A percentile compares a stretch with the other conserved stretches of the same genome.
phyloP scores from a whole-genome alignment of 352 stramenopile genomes.

The Plasmopara muralis region DNA sequence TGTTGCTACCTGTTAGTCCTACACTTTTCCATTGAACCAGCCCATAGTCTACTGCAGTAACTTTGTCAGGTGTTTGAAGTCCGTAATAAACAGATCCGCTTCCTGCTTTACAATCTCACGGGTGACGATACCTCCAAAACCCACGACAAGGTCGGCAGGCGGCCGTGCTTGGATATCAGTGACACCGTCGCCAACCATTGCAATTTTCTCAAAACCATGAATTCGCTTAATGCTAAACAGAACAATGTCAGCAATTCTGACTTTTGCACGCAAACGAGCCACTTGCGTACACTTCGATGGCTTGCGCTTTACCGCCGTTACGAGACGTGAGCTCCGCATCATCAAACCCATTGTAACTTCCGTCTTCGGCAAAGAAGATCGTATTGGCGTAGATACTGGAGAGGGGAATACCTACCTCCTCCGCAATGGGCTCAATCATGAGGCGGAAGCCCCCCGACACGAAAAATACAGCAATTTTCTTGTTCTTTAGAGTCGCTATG shows the following conservation, averaged over 20 bases:
- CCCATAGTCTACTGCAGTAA: conserved; percentile 27
- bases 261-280: not conserved
- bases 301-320: conserved; percentile 73
- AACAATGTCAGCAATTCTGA: conserved; percentile 11
- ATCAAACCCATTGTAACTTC: conserved; percentile 93
- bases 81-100: conserved; percentile 95
- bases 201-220: conserved; percentile 89
- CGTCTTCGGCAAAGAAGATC: conserved; percentile 89
- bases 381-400: conserved; percentile 83
- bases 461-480: conserved; percentile 93
- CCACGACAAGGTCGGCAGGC: conserved; percentile 95
- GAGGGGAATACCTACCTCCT: conserved; percentile 75
- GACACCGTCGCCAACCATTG: conserved; percentile 98
- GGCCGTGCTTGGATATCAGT: conserved; percentile 97
- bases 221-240: conserved; percentile 82
- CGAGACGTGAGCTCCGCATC: conserved; percentile 90
- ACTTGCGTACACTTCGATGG: conserved; percentile 57
- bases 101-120: conserved; percentile 90
- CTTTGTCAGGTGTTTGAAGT: conserved; percentile 90
- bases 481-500: conserved; percentile 83
- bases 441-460: conserved; percentile 85
- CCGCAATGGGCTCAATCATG: conserved; percentile 96
- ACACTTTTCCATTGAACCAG: not conserved
- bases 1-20: no score
- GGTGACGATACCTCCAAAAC: conserved; percentile 95